Base-by-base conservation (phyloP, 1,284 basidiomycete genomes). In the Paramarasmius palmivorus region DNA sequence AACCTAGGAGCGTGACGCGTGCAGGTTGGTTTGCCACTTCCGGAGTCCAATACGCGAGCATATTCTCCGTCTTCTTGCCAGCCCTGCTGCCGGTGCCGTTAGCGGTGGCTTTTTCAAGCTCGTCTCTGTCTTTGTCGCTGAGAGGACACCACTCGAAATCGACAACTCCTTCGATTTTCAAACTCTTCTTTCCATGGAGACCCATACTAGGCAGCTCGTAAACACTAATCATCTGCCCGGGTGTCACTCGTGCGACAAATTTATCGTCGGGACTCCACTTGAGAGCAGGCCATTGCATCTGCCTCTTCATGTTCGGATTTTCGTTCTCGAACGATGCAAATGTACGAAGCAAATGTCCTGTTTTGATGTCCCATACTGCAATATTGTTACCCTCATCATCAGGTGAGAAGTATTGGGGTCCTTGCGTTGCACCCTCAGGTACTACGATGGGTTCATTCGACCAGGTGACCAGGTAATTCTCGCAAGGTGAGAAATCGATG, bases 61-160 rank as follows among this genome's bases (percentile, higher is more conserved):
- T 93, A 71, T 95, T 97, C 76, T 98, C 95, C 59, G 72, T 68
- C 65, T 86, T 88, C 70, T 85, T 90, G 26, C 70, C 59, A 36
- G 74, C 68, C 72, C 85, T 85, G 69, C 74, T 64, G 57, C 72
- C 65, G 67, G 77, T 57, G 63, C 74, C 68, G 61, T 68, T 72
- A 35, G 60, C 57, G 10, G 68, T 69, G 4, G 68, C 63, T 58
- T 84, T 89, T 63, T 83, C 84, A 37, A 73, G 77, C 58, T 91
- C 89, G 57, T 92, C 90, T 54, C 77, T 83, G 63, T 95, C 95
- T 72, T 88, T 92, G 65, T 98, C 95, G 54, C 92, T 88, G 59
- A 90, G 83, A 32, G 97, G 97, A 65, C 93, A 95, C 97, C 97
- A 99, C 74, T 99, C 97, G 72, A 99, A 99, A 74, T 99, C 97